Evolutionary conservation across 2,329 filamentous ascomycete species (phyloP), one percentile per base, ranked within the genome.

Genomic region (Aureobasidium sp.): DNA sequence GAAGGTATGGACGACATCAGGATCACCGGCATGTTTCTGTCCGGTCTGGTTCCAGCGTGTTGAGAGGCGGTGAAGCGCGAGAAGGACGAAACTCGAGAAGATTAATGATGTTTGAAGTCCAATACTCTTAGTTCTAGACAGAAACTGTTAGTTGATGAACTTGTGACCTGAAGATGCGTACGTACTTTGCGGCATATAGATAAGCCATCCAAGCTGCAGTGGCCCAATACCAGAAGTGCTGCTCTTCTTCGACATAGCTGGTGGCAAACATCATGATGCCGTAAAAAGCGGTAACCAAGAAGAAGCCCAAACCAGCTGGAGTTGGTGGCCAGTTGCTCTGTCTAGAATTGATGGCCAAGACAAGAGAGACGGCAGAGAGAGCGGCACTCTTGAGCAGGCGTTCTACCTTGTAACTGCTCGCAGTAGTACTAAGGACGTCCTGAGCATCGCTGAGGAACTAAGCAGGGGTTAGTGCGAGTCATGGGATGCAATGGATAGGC

Each of bases 191-290:
- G 14, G 44, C 44, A 29, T 54, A 63, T 17, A 63, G 61, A 45
- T 49, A 53, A 5, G 57, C 53, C 19, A 80, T 74, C 89, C 89
- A 95, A 7, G 84, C 82, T 0, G 88, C 86, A 0, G 87, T 83
- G 1, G 85, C 76, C 91, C 93, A 97, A 75, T 99, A 97, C 94
- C 94, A 99, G 72, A 96, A 97, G 67, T 97, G 91, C 54, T 99
- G 94, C 73, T 99, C 94, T 75, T 99, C 94, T 74, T 99, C 94
- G 2, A 99, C 91, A 72, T 94, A 99, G 70, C 92, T 97, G 72
- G 90, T 96, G 11, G 92, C 93, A 75, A 97, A 97, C 92, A 97
- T 97, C 85, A 97, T 95, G 40, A 84, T 73, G 1, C 87, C 85
- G 70, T 97, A 96, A 5, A 80, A 69, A 2, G 70, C 17, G 9